A percentile compares a stretch with the other conserved stretches of the same genome.
Conservation (phyloP, 345 rosid genomes). For the Eutrema japonicum region DNA sequence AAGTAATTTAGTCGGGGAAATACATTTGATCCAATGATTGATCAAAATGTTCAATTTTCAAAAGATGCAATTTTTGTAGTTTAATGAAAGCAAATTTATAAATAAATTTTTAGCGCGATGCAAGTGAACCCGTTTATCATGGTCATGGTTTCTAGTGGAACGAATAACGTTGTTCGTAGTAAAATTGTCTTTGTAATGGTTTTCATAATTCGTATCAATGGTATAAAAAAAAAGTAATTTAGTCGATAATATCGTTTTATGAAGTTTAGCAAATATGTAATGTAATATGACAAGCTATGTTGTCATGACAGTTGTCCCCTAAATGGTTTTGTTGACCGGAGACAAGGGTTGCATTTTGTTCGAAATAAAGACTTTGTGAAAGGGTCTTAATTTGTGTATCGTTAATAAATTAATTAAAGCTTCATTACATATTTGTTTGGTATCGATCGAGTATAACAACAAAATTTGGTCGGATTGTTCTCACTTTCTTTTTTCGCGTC, state of each 20-base stretch:
- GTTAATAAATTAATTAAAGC: neutral
- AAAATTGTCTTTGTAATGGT: too few relatives aligned
- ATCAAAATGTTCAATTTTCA: too few relatives aligned
- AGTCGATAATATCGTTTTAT: conserved; percentile 1
- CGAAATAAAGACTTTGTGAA: conserved; percentile 2
- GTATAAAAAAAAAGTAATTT: neutral
- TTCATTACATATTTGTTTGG: neutral
- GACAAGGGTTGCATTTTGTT: conserved; percentile 25
- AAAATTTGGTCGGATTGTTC: too few relatives aligned
- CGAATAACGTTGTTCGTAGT: too few relatives aligned
- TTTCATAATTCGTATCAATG: too few relatives aligned
- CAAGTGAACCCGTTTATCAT: too few relatives aligned
- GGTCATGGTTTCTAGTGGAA: too few relatives aligned
- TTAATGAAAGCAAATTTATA: too few relatives aligned
- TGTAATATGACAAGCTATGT: conserved; percentile 35
- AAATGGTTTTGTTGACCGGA: conserved; percentile 23
- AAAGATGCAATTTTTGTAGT: too few relatives aligned
- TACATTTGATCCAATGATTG: too few relatives aligned
- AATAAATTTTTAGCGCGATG: too few relatives aligned
- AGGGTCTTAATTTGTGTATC: neutral
- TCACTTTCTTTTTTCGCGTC: too few relatives aligned
- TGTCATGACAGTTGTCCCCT: conserved; percentile 36
- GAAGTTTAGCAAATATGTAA: conserved; percentile 19
- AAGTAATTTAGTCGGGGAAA: neutral
- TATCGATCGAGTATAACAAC: neutral